phyloP scores from a whole-genome alignment of 2,329 filamentous ascomycete species.

The Aspergillus quadricinctus region DNA sequence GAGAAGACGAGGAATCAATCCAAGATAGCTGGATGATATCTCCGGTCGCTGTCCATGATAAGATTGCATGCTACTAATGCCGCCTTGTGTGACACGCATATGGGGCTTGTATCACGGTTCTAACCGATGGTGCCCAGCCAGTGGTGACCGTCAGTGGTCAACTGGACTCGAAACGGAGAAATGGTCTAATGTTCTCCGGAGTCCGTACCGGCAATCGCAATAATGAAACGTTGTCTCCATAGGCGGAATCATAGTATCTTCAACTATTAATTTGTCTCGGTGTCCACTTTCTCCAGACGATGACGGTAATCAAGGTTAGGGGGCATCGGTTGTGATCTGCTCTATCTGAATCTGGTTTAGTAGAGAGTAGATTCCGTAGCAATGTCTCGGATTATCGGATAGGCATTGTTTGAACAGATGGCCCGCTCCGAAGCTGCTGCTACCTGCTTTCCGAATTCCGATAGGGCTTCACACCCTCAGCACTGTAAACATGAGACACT shows the following conservation, averaged over 20 bases:
- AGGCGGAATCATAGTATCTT: background rate
- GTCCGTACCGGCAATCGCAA: background rate
- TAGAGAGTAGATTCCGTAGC: slow-evolving; percentile 1
- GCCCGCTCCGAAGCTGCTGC: background rate
- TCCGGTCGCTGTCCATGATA: background rate
- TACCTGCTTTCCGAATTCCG: background rate
- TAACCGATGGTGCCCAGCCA: background rate
- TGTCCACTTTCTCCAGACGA: background rate
- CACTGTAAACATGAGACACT: background rate
- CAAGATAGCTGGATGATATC: background rate
- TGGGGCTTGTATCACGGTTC: background rate
- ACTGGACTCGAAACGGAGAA: background rate
- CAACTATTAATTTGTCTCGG: background rate
- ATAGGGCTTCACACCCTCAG: background rate
- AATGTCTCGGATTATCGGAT: background rate
- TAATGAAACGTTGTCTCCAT: background rate
- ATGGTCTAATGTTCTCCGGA: background rate
- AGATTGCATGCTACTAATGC: background rate
- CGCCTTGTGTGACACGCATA: background rate
- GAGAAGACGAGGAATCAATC: slow-evolving; percentile 10
- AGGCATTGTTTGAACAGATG: background rate
- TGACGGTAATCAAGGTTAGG: background rate
- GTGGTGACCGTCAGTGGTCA: background rate
- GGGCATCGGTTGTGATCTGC: background rate
- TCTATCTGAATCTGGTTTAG: background rate